Conservation (phyloP, 805 yeast genomes). For the Saturnispora diversa region DNA sequence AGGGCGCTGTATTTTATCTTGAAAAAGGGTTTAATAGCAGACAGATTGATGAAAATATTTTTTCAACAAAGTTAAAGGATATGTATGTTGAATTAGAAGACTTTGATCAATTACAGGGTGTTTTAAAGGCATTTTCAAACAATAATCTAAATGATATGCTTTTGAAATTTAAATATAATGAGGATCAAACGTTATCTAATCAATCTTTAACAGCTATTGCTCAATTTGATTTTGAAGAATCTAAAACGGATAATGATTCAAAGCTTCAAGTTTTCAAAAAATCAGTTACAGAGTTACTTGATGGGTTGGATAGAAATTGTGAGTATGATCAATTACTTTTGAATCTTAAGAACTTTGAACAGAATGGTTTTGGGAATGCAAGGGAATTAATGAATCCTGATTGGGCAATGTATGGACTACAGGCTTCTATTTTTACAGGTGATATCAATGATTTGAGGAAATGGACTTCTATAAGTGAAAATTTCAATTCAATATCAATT, state of each 20-base stretch:
- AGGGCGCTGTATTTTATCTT: conserved; percentile 75
- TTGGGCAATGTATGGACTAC: conserved; percentile 62
- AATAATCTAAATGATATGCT: conserved; percentile 68
- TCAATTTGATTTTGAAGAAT: conserved; percentile 24
- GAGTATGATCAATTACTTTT: conserved; percentile 58
- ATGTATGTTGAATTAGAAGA: conserved; percentile 87
- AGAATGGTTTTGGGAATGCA: conserved; percentile 14
- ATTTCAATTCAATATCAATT: conserved; percentile 25
- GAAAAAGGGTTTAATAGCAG: conserved; percentile 59
- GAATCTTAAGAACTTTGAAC: conserved; percentile 35
- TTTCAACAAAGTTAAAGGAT: conserved; percentile 51
- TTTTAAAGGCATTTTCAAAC: conserved; percentile 62
- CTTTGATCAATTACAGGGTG: conserved; percentile 83
- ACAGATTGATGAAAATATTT: conserved; percentile 31
- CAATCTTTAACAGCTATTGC: conserved; percentile 72
- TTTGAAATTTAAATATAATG: conserved; percentile 72
- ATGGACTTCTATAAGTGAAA: conserved; percentile 54
- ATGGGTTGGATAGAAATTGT: conserved; percentile 69
- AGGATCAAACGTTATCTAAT: conserved; percentile 80
- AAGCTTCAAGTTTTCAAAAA: conserved; percentile 18
- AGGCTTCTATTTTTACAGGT: conserved; percentile 65
- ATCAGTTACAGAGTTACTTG: conserved; percentile 49
- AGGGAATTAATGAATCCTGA: conserved; percentile 29
- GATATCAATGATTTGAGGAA: conserved; percentile 38
- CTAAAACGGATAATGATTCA: conserved; percentile 17